Base-by-base conservation (phyloP, 2,329 filamentous ascomycete genomes). In the Chaetothyriales sp. region DNA sequence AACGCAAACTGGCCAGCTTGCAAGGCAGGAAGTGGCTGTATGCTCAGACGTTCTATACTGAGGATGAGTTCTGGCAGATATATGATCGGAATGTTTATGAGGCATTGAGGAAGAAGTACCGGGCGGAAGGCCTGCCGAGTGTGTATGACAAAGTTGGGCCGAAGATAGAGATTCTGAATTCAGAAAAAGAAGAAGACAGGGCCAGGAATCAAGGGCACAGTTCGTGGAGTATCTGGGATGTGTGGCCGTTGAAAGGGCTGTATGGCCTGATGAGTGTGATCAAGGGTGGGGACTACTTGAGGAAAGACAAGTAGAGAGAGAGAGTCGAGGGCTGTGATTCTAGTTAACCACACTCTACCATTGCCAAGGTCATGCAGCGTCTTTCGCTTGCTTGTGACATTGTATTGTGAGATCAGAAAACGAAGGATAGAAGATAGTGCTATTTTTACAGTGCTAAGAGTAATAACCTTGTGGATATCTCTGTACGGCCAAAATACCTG, bases 1-100 rank as follows among this genome's bases (percentile, higher is more conserved):
- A 94, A 69, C 69, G 71, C 18, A 83, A 84, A 63, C 77, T 89
- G 3, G 71, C 72, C 47, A 74, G 80, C 57, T 75, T 92, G 1
- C 81, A 82, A 46, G 88, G 87, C 2, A 79, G 85, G 71, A 94
- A 94, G 70, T 92, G 86, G 84, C 72, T 94, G 10, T 94, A 94
- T 66, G 86, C 87, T 2, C 85, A 90, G 62, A 84, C 86, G 0
- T 94, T 89, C 69, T 92, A 92, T 66, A 75, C 77, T n/a, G 77
- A 85, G 54, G 62, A 68, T 4, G 69, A 72, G 52, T 72, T 73
- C 56, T 73, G 70, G 70, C 50, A 57, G 5, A 67, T 69, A 46
- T 71, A 70, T 54, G 65, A 72, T 50, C 64, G 63, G 43, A 54
- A 61, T 1, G 60, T 59, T 58, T 71, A 72, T 44, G 66, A 69